Evolutionary conservation across 257 asterid genomes (phyloP).

Genomic region (Anisodus tanguticus): DNA sequence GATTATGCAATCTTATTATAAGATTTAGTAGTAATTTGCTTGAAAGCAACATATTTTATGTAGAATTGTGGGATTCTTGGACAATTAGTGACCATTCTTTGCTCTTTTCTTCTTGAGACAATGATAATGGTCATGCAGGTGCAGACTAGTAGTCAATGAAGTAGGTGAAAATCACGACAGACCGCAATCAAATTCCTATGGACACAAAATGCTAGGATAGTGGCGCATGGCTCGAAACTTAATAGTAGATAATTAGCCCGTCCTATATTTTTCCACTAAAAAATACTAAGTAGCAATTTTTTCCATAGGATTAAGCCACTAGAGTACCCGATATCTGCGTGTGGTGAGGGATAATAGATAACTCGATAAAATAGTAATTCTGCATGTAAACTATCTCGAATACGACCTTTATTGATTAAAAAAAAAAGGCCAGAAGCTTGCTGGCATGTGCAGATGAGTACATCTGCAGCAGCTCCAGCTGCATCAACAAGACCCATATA

Average conservation of each 20-base stretch:
- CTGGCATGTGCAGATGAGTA: constrained; percentile 28
- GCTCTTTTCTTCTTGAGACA: background rate
- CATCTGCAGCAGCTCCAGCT: constrained; percentile 26
- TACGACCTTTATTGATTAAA: background rate
- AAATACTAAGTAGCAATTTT: background rate
- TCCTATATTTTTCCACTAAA: background rate
- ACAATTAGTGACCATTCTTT: background rate
- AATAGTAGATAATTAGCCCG: background rate
- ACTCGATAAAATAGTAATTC: background rate
- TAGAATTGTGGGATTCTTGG: background rate
- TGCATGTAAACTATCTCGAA: background rate
- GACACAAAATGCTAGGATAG: background rate
- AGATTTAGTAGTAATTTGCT: background rate
- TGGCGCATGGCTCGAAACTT: background rate
- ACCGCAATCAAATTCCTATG: too few species aligned
- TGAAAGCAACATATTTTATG: constrained; percentile 12
- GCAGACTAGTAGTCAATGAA: background rate
- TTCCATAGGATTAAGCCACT: background rate
- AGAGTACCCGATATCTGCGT: background rate
- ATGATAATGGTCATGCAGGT: background rate
- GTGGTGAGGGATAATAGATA: background rate
- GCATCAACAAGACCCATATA: constrained; percentile 7
- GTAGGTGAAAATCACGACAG: background rate
- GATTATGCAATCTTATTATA: background rate
- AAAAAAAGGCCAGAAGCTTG: background rate